phyloP scores from a whole-genome alignment of 495 filamentous ascomycete genomes.

The Echria macrotheca region DNA sequence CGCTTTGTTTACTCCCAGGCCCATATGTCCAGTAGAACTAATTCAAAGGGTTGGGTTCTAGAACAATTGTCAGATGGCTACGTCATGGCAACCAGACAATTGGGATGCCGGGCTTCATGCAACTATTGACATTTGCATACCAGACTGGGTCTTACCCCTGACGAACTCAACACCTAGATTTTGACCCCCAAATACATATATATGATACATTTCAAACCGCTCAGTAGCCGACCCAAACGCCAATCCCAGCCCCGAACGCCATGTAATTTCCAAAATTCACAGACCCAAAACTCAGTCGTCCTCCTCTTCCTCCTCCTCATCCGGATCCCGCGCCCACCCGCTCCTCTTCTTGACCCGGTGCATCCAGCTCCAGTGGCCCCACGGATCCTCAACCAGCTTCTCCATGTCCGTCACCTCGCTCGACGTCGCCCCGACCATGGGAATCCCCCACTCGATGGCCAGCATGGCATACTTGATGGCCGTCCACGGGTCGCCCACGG shows the following conservation, averaged over 20 bases:
- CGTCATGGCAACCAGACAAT: background rate
- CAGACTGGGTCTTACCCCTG: too few species aligned
- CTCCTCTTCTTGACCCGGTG: constrained; percentile 15
- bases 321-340: constrained; percentile 18
- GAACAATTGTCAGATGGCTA: background rate
- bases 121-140: too few species aligned
- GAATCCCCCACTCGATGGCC: constrained; percentile 28
- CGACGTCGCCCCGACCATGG: constrained; percentile 31
- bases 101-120: background rate
- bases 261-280: background rate
- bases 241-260: background rate
- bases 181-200: too few species aligned
- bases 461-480: constrained; percentile 33
- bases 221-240: too few species aligned
- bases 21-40: too few species aligned
- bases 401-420: constrained; percentile 29
- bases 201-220: too few species aligned
- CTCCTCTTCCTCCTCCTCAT: constrained; percentile 12
- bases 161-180: too few species aligned
- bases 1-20: too few species aligned
- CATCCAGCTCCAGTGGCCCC: constrained; percentile 34
- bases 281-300: background rate
- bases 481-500: constrained; percentile 30
- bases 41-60: too few species aligned
- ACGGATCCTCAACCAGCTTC: constrained; percentile 24